Conservation (phyloP, 495 filamentous ascomycete species). For the Hypoxylon lienhwacheense region DNA sequence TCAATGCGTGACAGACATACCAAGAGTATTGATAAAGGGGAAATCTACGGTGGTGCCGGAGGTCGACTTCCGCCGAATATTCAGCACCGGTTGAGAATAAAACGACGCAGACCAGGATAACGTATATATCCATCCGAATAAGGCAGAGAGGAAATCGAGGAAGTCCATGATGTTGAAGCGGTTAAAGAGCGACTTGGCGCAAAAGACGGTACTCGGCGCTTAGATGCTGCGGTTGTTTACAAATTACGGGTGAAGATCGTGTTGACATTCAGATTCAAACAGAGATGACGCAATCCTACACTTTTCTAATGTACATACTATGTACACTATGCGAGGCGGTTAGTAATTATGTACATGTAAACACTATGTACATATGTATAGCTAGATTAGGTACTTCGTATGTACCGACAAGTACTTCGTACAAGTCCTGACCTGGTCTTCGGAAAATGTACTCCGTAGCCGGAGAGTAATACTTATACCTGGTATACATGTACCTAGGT, state of each 20-base stretch:
- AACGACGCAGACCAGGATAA: slow-evolving; percentile 85
- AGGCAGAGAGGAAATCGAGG: slow-evolving; percentile 49
- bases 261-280: background rate
- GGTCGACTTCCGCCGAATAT: slow-evolving; percentile 72
- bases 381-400: too few species aligned
- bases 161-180: slow-evolving; percentile 35
- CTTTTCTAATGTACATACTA: too few species aligned
- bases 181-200: slow-evolving; percentile 19
- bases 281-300: slow-evolving; percentile 11
- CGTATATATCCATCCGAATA: slow-evolving; percentile 64
- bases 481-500: too few species aligned
- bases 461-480: too few species aligned
- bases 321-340: too few species aligned
- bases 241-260: background rate
- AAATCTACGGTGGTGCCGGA: slow-evolving; percentile 85
- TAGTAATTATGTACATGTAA: too few species aligned
- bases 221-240: background rate
- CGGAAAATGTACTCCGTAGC: too few species aligned
- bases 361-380: too few species aligned
- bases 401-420: too few species aligned
- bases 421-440: too few species aligned
- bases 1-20: slow-evolving; percentile 47
- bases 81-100: slow-evolving; percentile 85
- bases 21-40: slow-evolving; percentile 77
- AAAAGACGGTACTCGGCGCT: background rate